These are phyloP conservation scores for Gynandropsis gynandra DNA, from an alignment of 345 rosid species.

Conservation along the genomic window DNA sequence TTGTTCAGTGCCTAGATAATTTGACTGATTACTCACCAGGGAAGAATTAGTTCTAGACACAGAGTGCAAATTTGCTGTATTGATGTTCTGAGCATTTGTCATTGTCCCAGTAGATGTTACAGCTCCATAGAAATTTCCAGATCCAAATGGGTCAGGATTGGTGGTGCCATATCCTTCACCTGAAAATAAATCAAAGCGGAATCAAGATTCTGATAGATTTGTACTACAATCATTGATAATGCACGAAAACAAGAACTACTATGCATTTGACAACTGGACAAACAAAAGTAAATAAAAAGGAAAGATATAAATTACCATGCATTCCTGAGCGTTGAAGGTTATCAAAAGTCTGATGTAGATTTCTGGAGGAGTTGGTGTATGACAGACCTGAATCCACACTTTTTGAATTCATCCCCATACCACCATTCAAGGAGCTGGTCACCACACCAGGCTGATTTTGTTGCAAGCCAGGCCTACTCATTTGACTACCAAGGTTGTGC, in stretches of 20 bases:
- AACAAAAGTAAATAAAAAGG: conserved; percentile 8
- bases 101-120: conserved; percentile 46
- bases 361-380: conserved; percentile 47
- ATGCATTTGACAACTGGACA: not conserved
- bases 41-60: conserved; percentile 45
- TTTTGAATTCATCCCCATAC: conserved; percentile 53
- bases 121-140: conserved; percentile 52
- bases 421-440: conserved; percentile 55
- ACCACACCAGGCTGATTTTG: conserved; percentile 58
- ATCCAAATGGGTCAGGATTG: conserved; percentile 47
- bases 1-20: conserved; percentile 43
- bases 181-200: conserved; percentile 31
- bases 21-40: conserved; percentile 43
- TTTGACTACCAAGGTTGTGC: conserved; percentile 60
- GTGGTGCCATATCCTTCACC: conserved; percentile 65
- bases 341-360: conserved; percentile 54
- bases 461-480: conserved; percentile 64
- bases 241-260: conserved; percentile 12
- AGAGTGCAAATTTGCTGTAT: conserved; percentile 45
- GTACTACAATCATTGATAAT: conserved; percentile 15
- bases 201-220: conserved; percentile 16
- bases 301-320: conserved; percentile 38
- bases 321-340: conserved; percentile 42
- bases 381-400: conserved; percentile 36
- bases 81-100: conserved; percentile 44